A percentile compares a stretch with the other conserved stretches of the same genome.
Evolutionary conservation across 805 yeast genomes (phyloP).

Genomic region (Candida hispaniensis): DNA sequence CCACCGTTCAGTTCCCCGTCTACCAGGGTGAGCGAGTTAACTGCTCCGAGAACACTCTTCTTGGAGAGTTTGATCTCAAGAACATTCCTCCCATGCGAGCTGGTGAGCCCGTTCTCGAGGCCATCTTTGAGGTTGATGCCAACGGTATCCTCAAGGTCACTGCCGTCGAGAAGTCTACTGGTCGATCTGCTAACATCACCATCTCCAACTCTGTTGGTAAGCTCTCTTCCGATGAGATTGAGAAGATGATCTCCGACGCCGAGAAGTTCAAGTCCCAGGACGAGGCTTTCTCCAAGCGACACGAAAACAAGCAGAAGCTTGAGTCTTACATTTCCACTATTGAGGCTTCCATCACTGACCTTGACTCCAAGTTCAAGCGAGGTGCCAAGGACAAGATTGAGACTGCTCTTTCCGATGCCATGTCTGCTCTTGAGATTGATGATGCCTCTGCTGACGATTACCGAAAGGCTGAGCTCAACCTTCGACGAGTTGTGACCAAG

Average conservation of each 20-base stretch:
- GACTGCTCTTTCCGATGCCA: conserved; percentile 94
- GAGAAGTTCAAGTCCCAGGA: conserved; percentile 98
- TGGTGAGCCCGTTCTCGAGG: conserved; percentile 99
- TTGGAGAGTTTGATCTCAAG: conserved; percentile 97
- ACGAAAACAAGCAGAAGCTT: conserved; percentile 98
- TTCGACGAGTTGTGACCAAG: conserved; percentile 98
- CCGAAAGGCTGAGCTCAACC: conserved; percentile 98
- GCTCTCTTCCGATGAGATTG: conserved; percentile 92
- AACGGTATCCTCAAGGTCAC: conserved; percentile 99
- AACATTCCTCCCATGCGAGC: conserved; percentile 98
- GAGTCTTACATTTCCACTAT: conserved; percentile 96
- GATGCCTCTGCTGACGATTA: conserved; percentile 93
- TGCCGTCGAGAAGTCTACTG: conserved; percentile 97
- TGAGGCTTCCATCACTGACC: conserved; percentile 93
- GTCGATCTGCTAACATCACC: conserved; percentile 96
- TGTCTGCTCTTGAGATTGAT: conserved; percentile 95
- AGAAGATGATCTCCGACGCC: conserved; percentile 97
- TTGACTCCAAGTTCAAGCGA: conserved; percentile 94
- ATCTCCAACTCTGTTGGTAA: conserved; percentile 99
- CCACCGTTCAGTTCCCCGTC: conserved; percentile 97
- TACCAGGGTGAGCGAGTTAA: conserved; percentile 99
- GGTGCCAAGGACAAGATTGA: conserved; percentile 95
- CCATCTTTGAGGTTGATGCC: conserved; percentile 97
- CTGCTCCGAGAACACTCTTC: conserved; percentile 93
- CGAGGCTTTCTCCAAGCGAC: conserved; percentile 98